A percentile compares a stretch with the other conserved stretches of the same genome.
Evolutionary conservation across 2,329 filamentous ascomycete genomes (phyloP).

Genomic region (Penicillium hordei): DNA sequence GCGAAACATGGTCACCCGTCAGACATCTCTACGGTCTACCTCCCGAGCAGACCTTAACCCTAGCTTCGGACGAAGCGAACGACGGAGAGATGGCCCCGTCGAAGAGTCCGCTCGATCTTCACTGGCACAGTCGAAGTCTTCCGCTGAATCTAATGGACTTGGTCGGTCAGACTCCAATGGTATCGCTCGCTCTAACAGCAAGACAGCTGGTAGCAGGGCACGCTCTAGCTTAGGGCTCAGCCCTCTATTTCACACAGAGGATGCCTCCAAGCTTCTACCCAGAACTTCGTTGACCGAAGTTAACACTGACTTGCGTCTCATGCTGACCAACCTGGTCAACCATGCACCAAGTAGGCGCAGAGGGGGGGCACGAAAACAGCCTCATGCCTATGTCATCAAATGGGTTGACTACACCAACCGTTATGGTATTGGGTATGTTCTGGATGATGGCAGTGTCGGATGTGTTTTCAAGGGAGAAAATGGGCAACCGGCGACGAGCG

Average conservation of each 20-base stretch:
- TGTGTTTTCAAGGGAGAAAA: slow-evolving; percentile 52
- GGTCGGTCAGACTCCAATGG: slow-evolving; percentile 21
- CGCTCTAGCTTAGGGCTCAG: slow-evolving; percentile 39
- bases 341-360: slow-evolving; percentile 34
- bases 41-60: slow-evolving; percentile 16
- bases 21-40: slow-evolving; percentile 18
- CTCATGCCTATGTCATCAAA: slow-evolving; percentile 51
- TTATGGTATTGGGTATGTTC: slow-evolving; percentile 53
- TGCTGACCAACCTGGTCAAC: slow-evolving; percentile 40
- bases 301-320: slow-evolving; percentile 40
- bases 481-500: slow-evolving; percentile 44
- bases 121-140: slow-evolving; percentile 14
- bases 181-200: slow-evolving; percentile 30
- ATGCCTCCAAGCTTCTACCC: slow-evolving; percentile 39
- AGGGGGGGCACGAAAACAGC: slow-evolving; percentile 29
- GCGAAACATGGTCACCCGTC: slow-evolving; percentile 9
- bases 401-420: slow-evolving; percentile 56
- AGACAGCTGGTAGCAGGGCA: slow-evolving; percentile 28
- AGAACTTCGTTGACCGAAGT: slow-evolving; percentile 43
- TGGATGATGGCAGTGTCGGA: slow-evolving; percentile 53
- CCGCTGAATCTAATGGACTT: slow-evolving; percentile 17
- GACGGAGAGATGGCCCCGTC: slow-evolving; percentile 12
- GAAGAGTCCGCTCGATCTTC: slow-evolving; percentile 9
- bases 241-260: slow-evolving; percentile 40
- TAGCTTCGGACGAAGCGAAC: slow-evolving; percentile 10